Evolutionary conservation across 768 basidiomycete genomes (phyloP).

Genomic region (Lactarius tabidus): DNA sequence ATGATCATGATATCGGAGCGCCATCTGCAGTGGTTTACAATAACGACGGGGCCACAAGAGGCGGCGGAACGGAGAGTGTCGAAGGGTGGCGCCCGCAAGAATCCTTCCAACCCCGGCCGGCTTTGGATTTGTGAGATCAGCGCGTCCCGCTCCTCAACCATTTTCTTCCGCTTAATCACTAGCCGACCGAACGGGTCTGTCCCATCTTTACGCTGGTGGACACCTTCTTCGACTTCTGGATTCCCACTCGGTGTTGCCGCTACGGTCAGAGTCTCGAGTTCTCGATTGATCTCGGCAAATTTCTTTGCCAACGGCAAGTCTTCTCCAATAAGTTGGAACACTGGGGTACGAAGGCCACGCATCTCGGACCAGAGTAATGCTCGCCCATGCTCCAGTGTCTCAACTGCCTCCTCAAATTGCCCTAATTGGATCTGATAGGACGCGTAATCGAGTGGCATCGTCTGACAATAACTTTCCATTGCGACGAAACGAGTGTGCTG

Average conservation of each 20-base stretch:
- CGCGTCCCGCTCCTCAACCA: not conserved
- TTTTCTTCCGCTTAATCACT: not conserved
- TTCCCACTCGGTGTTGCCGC: not conserved
- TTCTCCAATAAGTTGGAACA: not conserved
- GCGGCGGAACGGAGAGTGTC: not conserved
- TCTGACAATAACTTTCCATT: not conserved
- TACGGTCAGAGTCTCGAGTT: not conserved
- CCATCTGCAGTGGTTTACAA: no score
- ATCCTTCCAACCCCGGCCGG: not conserved
- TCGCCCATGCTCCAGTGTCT: slow-evolving; percentile 6
- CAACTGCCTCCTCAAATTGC: not conserved
- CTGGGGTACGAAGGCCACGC: not conserved
- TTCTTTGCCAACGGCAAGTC: not conserved
- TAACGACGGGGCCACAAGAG: not conserved
- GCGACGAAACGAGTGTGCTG: not conserved
- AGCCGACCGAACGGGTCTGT: not conserved
- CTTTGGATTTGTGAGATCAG: not conserved
- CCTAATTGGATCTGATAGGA: not conserved
- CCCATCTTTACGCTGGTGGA: not conserved
- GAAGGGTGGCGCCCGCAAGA: not conserved
- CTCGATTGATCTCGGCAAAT: not conserved
- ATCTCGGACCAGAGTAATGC: not conserved
- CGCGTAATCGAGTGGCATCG: not conserved
- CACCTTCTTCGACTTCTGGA: not conserved
- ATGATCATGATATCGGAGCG: no score